A percentile compares a stretch with the other conserved stretches of the same genome.
Conservation (phyloP, 1,139 yeast genomes). For the Nakaseomyces nivariensis region DNA sequence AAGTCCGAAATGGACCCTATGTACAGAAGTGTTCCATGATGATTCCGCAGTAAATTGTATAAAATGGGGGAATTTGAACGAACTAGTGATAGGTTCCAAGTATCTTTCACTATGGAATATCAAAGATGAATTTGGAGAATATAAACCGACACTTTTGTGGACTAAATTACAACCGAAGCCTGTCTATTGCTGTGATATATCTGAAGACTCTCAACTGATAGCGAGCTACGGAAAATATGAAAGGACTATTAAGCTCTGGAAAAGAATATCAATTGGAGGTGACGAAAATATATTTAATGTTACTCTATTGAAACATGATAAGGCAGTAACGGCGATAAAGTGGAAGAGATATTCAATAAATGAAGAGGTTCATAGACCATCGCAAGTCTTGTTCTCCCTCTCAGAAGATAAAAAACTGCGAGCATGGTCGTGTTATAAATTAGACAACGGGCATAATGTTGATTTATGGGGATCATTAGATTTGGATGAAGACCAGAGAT, state of each 20-base stretch:
- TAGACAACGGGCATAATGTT: constrained; percentile 46
- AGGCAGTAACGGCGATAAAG: constrained; percentile 43
- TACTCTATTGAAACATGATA: constrained; percentile 55
- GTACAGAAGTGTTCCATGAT: constrained; percentile 32
- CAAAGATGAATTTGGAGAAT: constrained; percentile 38
- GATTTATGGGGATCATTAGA: constrained; percentile 52
- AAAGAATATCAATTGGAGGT: constrained; percentile 56
- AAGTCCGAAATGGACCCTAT: constrained; percentile 41
- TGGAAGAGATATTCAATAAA: constrained; percentile 38
- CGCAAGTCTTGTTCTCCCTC: constrained; percentile 43
- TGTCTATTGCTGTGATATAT: constrained; percentile 43
- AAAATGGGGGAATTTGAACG: constrained; percentile 59
- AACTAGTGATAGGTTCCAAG: constrained; percentile 53
- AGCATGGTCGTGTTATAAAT: constrained; percentile 66
- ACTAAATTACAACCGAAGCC: constrained; percentile 45
- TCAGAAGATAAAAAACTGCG: constrained; percentile 48
- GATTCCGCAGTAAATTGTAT: constrained; percentile 39
- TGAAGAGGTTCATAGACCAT: constrained; percentile 6
- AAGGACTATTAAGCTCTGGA: constrained; percentile 67
- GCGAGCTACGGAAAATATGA: constrained; percentile 58
- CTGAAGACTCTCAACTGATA: constrained; percentile 57
- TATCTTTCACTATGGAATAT: constrained; percentile 47
- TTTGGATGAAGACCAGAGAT: constrained; percentile 32
- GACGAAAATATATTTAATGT: constrained; percentile 63
- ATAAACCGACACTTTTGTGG: constrained; percentile 42